Conservation (phyloP, 2,329 filamentous ascomycete species). For the Penicillium sp. region DNA sequence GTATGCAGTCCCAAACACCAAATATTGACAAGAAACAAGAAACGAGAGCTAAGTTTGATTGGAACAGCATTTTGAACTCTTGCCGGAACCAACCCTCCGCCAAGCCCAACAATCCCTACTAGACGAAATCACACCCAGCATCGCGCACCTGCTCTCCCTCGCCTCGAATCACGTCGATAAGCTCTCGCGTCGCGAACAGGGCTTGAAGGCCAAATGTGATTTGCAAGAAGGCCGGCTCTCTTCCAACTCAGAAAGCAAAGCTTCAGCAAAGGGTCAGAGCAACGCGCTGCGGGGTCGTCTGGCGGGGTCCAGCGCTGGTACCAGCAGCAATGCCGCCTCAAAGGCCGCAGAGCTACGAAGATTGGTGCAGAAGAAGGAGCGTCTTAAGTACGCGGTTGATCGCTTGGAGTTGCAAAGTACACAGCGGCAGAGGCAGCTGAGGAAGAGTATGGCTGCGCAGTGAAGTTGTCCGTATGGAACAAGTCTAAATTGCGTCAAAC, state of each 20-base stretch:
- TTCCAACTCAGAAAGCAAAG: conserved; percentile 37
- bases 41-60: neutral
- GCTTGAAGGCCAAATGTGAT: conserved; percentile 76
- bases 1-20: conserved; percentile 41
- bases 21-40: neutral
- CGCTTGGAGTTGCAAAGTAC: conserved; percentile 80
- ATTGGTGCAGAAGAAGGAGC: conserved; percentile 76
- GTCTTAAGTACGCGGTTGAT: conserved; percentile 82
- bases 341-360: conserved; percentile 64
- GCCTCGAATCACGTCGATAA: conserved; percentile 82
- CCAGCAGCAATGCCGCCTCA: conserved; percentile 27
- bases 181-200: conserved; percentile 77
- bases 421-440: conserved; percentile 69
- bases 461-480: conserved; percentile 18
- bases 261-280: conserved; percentile 20
- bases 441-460: conserved; percentile 67
- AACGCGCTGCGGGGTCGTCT: conserved; percentile 24
- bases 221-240: conserved; percentile 72
- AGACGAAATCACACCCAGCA: conserved; percentile 85
- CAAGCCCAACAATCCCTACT: conserved; percentile 80
- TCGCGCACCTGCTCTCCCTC: conserved; percentile 72
- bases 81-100: conserved; percentile 78
- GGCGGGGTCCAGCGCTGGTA: conserved; percentile 26
- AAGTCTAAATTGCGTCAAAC: neutral
- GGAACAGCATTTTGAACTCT: conserved; percentile 81